Conservation (phyloP, 108 stramenopile species). For the Stephanodiscus triporus region DNA sequence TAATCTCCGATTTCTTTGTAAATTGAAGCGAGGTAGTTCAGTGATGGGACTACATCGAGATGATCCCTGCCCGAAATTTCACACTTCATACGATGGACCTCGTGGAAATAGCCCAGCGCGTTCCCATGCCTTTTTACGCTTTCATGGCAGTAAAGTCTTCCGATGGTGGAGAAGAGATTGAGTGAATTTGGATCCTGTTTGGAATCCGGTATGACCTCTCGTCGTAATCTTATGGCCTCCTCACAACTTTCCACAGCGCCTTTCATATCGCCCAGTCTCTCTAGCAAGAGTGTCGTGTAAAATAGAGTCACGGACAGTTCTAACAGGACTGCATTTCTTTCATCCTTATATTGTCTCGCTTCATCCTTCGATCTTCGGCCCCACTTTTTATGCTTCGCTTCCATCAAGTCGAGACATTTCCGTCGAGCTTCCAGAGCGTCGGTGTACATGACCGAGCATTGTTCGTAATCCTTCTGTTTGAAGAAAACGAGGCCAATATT, state of each 20-base stretch:
- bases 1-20: slow-evolving; percentile 32
- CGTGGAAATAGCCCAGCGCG: slow-evolving; percentile 40
- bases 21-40: slow-evolving; percentile 51
- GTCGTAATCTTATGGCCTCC: slow-evolving; percentile 34
- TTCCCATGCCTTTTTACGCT: slow-evolving; percentile 36
- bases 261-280: slow-evolving; percentile 32
- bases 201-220: slow-evolving; percentile 19
- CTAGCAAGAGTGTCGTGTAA: slow-evolving; percentile 36
- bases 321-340: slow-evolving; percentile 36
- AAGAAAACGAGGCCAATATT: slow-evolving; percentile 48
- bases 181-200: slow-evolving; percentile 31
- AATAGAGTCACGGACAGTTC: slow-evolving; percentile 39
- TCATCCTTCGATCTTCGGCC: slow-evolving; percentile 33
- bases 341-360: slow-evolving; percentile 29
- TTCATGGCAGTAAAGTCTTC: slow-evolving; percentile 42
- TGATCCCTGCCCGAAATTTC: slow-evolving; percentile 35
- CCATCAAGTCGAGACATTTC: slow-evolving; percentile 42
- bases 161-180: slow-evolving; percentile 36
- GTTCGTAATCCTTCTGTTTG: slow-evolving; percentile 40
- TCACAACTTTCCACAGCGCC: slow-evolving; percentile 41
- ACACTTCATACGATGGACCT: slow-evolving; percentile 41
- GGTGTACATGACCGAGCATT: slow-evolving; percentile 37
- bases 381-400: slow-evolving; percentile 26
- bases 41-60: slow-evolving; percentile 43
- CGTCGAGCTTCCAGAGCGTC: slow-evolving; percentile 45